Conservation (phyloP, 1,139 yeast species). For the Kodamaea suecica region DNA sequence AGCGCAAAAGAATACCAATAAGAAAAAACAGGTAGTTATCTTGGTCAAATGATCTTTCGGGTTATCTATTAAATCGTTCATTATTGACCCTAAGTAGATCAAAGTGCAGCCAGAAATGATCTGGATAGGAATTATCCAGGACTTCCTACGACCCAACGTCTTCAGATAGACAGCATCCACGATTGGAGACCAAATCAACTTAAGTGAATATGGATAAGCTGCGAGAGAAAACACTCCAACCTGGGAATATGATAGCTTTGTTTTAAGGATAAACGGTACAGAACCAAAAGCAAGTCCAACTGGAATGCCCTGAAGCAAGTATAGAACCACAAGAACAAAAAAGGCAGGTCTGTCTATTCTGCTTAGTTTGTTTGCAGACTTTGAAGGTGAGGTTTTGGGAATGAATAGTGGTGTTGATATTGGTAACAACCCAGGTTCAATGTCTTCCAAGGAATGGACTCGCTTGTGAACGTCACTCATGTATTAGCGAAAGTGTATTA, state of each 20-base stretch:
- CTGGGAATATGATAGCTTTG: conserved; percentile 80
- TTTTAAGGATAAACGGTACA: conserved; percentile 85
- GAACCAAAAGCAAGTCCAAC: conserved; percentile 96
- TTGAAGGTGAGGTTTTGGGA: conserved; percentile 10
- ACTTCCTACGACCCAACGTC: conserved; percentile 74
- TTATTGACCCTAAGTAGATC: conserved; percentile 56
- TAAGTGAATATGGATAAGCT: conserved; percentile 89
- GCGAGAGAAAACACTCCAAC: conserved; percentile 90
- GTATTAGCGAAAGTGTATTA: too few species aligned
- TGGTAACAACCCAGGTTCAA: conserved; percentile 38
- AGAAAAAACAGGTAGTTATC: conserved; percentile 65
- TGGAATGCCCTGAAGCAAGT: conserved; percentile 89
- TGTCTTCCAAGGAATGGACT: conserved; percentile 22
- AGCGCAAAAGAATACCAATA: conserved; percentile 83
- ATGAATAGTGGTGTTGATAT: conserved; percentile 10
- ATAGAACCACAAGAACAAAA: conserved; percentile 63
- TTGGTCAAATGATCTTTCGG: conserved; percentile 53
- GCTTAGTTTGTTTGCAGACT: conserved; percentile 27
- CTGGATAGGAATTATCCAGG: conserved; percentile 96
- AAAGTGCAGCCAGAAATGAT: conserved; percentile 68
- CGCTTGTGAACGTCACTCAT: conserved; percentile 17
- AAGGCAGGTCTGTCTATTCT: conserved; percentile 66
- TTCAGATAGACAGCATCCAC: conserved; percentile 81
- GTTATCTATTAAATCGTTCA: conserved; percentile 53
- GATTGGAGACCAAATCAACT: conserved; percentile 91